Evolutionary conservation across 2,329 filamentous ascomycete species (phyloP).

Genomic region (Chalaropsis thielavioides): DNA sequence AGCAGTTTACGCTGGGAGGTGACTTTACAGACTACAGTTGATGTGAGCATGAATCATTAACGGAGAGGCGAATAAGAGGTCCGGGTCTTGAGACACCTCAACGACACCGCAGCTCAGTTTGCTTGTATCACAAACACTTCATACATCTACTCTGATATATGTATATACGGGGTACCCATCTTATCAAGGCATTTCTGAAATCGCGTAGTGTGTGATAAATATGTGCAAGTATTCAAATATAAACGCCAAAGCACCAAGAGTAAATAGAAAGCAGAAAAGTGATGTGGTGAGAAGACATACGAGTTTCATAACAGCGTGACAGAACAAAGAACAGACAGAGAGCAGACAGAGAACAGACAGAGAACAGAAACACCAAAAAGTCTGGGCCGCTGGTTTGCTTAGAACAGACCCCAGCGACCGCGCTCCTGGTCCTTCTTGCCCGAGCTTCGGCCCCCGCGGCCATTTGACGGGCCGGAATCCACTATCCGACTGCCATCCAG

Average conservation of each 20-base stretch:
- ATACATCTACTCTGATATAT: neutral
- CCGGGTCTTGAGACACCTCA: neutral
- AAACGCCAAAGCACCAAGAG: neutral
- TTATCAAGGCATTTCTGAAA: neutral
- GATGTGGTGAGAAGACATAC: neutral
- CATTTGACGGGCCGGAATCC: neutral
- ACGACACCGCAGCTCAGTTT: neutral
- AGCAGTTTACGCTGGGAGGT: slow-evolving; percentile 83
- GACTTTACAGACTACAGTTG: slow-evolving; percentile 57
- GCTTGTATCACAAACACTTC: neutral
- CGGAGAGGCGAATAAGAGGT: neutral
- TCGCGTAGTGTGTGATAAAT: neutral
- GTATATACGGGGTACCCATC: neutral
- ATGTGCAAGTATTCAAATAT: neutral
- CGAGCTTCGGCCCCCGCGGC: slow-evolving; percentile 15
- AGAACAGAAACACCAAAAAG: neutral
- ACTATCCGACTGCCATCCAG: slow-evolving; percentile 47
- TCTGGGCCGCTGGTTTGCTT: slow-evolving; percentile 5
- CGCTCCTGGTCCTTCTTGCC: slow-evolving; percentile 27
- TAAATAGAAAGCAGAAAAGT: neutral
- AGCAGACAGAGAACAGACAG: neutral
- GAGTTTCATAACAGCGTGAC: slow-evolving; percentile 9
- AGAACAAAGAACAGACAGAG: neutral
- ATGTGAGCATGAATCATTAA: slow-evolving; percentile 18
- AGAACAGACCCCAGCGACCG: slow-evolving; percentile 38